Base-by-base conservation (phyloP, 805 yeast species). In the Candida methanosorbosa region DNA sequence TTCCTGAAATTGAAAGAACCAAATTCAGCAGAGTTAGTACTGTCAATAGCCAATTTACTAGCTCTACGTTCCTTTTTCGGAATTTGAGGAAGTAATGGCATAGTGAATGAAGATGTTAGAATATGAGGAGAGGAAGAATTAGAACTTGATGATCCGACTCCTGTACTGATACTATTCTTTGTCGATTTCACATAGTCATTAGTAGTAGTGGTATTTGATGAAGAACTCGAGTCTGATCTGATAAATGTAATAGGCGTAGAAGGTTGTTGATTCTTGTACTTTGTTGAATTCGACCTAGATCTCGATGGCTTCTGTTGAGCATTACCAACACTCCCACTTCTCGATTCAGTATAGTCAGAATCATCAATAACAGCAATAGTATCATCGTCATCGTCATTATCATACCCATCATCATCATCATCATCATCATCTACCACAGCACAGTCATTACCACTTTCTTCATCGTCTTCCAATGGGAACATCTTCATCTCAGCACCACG, bases 1-100 rank as follows among this genome's bases (percentile, higher is more conserved):
- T 92, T 92, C 44, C 96, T 69, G 59, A 84, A 92, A 39, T 84
- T 80, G 57, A 92, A 92, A 4, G 92, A 80, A 0, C 99, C 99
- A 69, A 92, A 92, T 48, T 90, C 90, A 7, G 73, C 63, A 7
- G 67, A 63, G 18, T 65, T 61, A 3, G 81, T 70, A 37, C 81
- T 90, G 34, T 80, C 81, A 35, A 45, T 52, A 7, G 26, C 35
- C 40, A 85, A 56, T 44, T 84, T 70, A 42, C 84, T 74, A 3
- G 85, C 75, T 33, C 92, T 64, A 38, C 90, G 68, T 43, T 84
- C 95, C 32, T 84, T 65, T 46, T 74, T 61, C 23, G 11, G 23
- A 21, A 11, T 21, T 21, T 21, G 23, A 9, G 23, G 23, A 21
- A 21, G 23, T 21, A 9, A 11, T 11, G n/a, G n/a, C n/a, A n/a